These are phyloP conservation scores for Chenopodium album DNA, from an alignment of 148 eudicot species.

Conservation along the genomic window DNA sequence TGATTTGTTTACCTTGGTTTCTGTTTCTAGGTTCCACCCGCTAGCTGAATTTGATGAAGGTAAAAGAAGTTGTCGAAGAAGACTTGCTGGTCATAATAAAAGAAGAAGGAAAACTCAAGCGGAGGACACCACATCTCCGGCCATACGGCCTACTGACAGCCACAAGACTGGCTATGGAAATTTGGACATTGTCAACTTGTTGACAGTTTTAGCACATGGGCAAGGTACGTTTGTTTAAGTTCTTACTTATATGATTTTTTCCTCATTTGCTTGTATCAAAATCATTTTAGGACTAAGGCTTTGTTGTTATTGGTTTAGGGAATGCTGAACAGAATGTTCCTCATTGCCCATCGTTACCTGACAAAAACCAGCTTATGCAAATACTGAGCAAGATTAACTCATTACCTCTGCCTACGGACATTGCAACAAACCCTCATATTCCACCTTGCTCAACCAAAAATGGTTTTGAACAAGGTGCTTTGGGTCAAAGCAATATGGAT, in stretches of 20 bases:
- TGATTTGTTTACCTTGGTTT: not conserved
- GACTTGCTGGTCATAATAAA: constrained; percentile 89
- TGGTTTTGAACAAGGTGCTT: constrained; percentile 23
- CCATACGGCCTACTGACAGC: constrained; percentile 19
- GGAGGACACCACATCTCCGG: constrained; percentile 47
- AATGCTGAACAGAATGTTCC: constrained; percentile 42
- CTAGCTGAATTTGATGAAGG: constrained; percentile 95
- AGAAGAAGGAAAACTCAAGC: constrained; percentile 94
- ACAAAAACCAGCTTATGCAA: constrained; percentile 63
- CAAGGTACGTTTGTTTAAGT: constrained; percentile 27
- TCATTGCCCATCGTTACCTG: constrained; percentile 40
- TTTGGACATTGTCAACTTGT: constrained; percentile 36
- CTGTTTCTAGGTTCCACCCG: constrained; percentile 67
- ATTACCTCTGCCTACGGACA: constrained; percentile 46
- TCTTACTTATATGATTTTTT: not conserved
- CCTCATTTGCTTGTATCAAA: not conserved
- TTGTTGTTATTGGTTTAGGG: constrained; percentile 34
- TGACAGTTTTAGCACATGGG: constrained; percentile 32
- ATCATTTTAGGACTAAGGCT: too few relatives aligned
- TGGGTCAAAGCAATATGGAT: constrained; percentile 34
- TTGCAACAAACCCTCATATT: constrained; percentile 33
- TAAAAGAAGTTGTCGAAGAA: constrained; percentile 90
- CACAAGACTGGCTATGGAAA: constrained; percentile 21
- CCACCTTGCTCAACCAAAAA: constrained; percentile 21
- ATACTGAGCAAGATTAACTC: constrained; percentile 66